A percentile compares a stretch with the other conserved stretches of the same genome.
These are phyloP conservation scores for Cucumis cinereus DNA, from an alignment of 306 rosid species.

Conservation along the genomic window DNA sequence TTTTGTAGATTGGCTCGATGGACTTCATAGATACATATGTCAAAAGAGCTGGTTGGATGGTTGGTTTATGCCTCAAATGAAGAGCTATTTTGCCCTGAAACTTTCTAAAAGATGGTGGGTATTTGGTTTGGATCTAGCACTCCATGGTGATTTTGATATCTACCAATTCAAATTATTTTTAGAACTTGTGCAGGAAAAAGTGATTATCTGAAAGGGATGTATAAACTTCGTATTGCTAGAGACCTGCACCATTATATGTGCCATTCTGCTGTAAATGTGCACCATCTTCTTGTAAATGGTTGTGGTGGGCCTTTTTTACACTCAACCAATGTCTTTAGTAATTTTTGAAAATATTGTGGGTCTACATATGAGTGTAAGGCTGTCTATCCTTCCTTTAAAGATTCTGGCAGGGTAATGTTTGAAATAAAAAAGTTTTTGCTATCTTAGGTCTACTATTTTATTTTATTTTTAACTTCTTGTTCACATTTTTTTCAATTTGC, in stretches of 20 bases:
- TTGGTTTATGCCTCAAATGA: constrained; percentile 96
- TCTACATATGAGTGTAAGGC: constrained; percentile 71
- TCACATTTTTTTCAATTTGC: constrained; percentile 15
- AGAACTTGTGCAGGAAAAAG: constrained; percentile 55
- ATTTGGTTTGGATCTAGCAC: constrained; percentile 91
- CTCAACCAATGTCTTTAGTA: constrained; percentile 87
- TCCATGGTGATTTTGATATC: constrained; percentile 87
- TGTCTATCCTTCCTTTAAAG: constrained; percentile 90
- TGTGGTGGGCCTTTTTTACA: constrained; percentile 98
- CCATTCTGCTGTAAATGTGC: constrained; percentile 72
- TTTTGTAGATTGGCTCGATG: constrained; percentile 90
- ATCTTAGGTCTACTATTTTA: constrained; percentile 9
- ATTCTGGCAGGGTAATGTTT: constrained; percentile 74
- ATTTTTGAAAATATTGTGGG: constrained; percentile 48
- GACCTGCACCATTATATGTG: constrained; percentile 99
- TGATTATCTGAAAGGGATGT: constrained; percentile 82
- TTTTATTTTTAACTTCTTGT: not conserved
- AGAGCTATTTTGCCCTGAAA: constrained; percentile 92
- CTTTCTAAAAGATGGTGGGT: constrained; percentile 97
- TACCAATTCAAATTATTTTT: constrained; percentile 94
- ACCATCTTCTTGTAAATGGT: constrained; percentile 86
- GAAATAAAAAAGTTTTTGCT: constrained; percentile 6
- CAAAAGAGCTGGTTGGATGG: constrained; percentile 98
- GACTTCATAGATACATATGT: constrained; percentile 84
- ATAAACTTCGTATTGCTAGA: constrained; percentile 92